phyloP scores from a whole-genome alignment of 192 early-diverging fungal species.

The Entophlyctis helioformis region DNA sequence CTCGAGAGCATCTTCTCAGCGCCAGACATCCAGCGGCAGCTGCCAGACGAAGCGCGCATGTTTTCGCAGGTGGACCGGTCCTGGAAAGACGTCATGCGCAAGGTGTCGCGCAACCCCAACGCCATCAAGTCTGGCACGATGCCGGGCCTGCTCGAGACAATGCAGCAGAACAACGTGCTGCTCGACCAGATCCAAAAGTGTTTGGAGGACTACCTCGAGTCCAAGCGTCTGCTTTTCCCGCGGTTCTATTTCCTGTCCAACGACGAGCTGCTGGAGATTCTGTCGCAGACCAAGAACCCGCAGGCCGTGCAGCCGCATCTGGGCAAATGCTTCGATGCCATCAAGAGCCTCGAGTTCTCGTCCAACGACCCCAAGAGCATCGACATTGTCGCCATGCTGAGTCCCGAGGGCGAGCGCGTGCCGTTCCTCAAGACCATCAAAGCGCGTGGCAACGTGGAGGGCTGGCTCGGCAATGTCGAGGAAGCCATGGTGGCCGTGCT shows the following conservation, averaged over 20 bases:
- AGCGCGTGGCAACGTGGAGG: constrained; percentile 53
- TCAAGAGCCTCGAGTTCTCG: constrained; percentile 44
- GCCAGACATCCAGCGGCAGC: constrained; percentile 49
- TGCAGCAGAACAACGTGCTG: constrained; percentile 46
- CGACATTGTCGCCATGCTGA: constrained; percentile 44
- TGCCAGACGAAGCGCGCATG: constrained; percentile 53
- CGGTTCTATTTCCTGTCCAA: constrained; percentile 55
- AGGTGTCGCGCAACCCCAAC: constrained; percentile 45
- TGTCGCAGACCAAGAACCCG: constrained; percentile 49
- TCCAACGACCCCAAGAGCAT: constrained; percentile 42
- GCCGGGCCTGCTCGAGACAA: constrained; percentile 40
- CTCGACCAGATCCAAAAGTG: constrained; percentile 55
- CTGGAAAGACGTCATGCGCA: constrained; percentile 53
- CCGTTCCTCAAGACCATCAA: constrained; percentile 45
- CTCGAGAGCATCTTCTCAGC: constrained; percentile 50
- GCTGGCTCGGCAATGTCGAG: constrained; percentile 49
- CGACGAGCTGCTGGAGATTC: constrained; percentile 51
- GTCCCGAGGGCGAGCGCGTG: constrained; percentile 45
- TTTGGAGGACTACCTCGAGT: constrained; percentile 49
- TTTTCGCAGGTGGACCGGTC: constrained; percentile 45
- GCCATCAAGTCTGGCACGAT: constrained; percentile 49
- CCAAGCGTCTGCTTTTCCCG: constrained; percentile 46
- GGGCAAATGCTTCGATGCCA: constrained; percentile 51
- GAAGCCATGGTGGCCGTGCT: constrained; percentile 45
- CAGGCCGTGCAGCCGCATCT: constrained; percentile 54